Base-by-base conservation (phyloP, 164 flowering plant genomes). In the Tinospora cordifolia region DNA sequence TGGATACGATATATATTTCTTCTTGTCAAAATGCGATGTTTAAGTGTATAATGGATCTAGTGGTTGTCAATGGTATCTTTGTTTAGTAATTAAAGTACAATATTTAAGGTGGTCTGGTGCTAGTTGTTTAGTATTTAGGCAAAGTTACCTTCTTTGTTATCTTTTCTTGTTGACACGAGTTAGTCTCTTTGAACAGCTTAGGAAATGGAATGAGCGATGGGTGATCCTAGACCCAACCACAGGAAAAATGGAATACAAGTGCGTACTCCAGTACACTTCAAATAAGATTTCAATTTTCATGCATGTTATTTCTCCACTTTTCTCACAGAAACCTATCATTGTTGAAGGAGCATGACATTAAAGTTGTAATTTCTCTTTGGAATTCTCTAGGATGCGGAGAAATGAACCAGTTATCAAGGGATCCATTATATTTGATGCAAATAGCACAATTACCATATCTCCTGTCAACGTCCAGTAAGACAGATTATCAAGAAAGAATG, bases 181-280 rank as follows among this genome's bases (percentile, higher is more conserved):
- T 67, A 63, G 8, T 41, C 69, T 62, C 70, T 71, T 25, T 80
- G 65, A 65, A 47, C 80, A 95, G 99, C 76, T 95, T 76, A 84
- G 92, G 76, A 92, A 95, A 82, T 95, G 99, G 98, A 95, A 95
- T 15, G 98, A 95, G 76, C 82, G 99, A 38, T 95, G 99, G 99
- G 81, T 92, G 81, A 88, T 90, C 71, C 82, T 95, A 49, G 99
- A 95, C 74, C 98, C 99, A 26, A 92, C 94, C 25, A 90, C 99
- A 13, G 98, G 98, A 58, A 90, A 85, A 83, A 90, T 95, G 97
- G 99, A 95, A 81, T 95, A 95, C 89, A 95, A 92, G 99, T 95
- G 84, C 68, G 84, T 40, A 26, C 39, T 63, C 11, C 30, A 3
- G 1, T n/a, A 26, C 21, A 14, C 62, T 58, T 62, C 2, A n/a